Evolutionary conservation across 2,329 filamentous ascomycete genomes (phyloP), one percentile per base, ranked within the genome.

Genomic region (Lanzia echinophila): DNA sequence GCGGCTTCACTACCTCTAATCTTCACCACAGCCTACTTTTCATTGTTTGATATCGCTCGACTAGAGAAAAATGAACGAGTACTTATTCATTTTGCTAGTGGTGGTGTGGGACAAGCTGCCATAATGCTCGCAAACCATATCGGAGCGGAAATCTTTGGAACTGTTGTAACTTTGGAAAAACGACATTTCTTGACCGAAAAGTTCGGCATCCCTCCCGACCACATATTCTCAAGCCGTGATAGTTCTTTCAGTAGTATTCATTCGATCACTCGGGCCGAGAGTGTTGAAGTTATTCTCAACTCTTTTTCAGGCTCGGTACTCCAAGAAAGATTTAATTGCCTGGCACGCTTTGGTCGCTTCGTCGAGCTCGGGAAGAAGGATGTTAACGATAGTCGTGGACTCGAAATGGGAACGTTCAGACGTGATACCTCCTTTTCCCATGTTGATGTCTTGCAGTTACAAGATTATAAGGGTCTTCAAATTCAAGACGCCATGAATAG

Each of bases 61-160:
- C 45, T 68, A 3, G 15, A 48, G 7, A 34, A 57, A n/a, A 59
- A 53, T 0, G 65, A 73, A 31, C 63, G 17, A 2, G 50, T 71
- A 4, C 47, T 72, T 1, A 65, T 72, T 6, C 62, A 68, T 19
- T 57, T 62, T 6, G 66, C 65, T 4, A 57, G 57, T n/a, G 63
- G 69, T 13, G 68, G 63, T 19, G 60, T 70, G 34, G 68, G 69
- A 6, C 53, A 64, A 10, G 65, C 68, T 8, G 62, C 63, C 1
- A 68, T 71, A 28, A 59, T 68, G 17, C 34, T 70, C 3, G 56
- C 52, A 24, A 54, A 62, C 19, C 59, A 61, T 46, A 45, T 65
- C 7, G 63, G 63, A 0, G 67, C 65, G 13, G 57, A 69, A 28
- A 61, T 79, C 3, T 75, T 73, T 55, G 69, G 68, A 1, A 52